Evolutionary conservation across 345 rosid genomes (phyloP).

Genomic region (Lepidium aucheri): DNA sequence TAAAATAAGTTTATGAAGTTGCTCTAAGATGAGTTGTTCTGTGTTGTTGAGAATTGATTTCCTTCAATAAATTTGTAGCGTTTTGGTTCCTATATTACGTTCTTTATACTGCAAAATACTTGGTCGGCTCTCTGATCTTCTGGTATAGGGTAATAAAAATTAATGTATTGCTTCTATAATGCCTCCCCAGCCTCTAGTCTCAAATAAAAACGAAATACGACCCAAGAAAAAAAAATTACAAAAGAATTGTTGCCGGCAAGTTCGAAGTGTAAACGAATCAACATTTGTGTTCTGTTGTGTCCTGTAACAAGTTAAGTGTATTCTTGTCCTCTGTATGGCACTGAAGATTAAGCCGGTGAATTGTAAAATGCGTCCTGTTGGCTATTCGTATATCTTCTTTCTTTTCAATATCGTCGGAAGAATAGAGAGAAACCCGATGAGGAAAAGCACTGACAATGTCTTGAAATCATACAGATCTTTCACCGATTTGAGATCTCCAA

Average conservation of each 20-base stretch:
- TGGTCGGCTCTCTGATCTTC: no score
- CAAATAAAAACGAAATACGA: constrained; percentile 1
- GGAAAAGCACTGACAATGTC: constrained; percentile 66
- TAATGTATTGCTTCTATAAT: neutral
- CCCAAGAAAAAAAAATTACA: neutral
- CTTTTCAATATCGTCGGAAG: constrained; percentile 66
- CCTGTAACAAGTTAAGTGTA: constrained; percentile 15
- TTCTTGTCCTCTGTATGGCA: constrained; percentile 9
- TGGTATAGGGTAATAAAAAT: neutral
- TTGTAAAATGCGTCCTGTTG: neutral
- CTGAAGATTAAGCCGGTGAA: neutral
- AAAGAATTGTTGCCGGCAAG: neutral
- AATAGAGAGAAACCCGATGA: constrained; percentile 58
- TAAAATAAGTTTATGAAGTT: constrained; percentile 6
- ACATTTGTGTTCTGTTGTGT: neutral
- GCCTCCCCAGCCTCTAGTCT: constrained; percentile 1
- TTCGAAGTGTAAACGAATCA: neutral
- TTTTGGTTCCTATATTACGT: neutral
- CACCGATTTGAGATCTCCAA: constrained; percentile 75
- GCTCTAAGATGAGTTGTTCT: neutral
- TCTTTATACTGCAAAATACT: no score
- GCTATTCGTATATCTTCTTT: constrained; percentile 58
- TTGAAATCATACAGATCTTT: constrained; percentile 80
- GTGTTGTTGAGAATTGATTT: neutral
- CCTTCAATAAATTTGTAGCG: neutral